Evolutionary conservation across 108 stramenopile genomes (phyloP).

Genomic region (Mediolabrus comicus): DNA sequence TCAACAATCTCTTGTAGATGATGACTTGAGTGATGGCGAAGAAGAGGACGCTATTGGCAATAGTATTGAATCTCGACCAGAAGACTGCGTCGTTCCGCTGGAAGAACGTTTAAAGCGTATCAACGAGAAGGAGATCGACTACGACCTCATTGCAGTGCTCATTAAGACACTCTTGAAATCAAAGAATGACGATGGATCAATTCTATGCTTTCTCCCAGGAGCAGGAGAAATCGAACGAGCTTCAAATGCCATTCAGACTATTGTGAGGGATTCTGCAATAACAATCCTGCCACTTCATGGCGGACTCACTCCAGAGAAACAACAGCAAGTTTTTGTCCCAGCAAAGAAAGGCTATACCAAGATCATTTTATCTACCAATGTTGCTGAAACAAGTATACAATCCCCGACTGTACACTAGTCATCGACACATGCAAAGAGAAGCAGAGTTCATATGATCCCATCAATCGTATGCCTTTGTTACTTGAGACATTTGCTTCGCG

Average conservation of each 20-base stretch:
- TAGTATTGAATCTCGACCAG: neutral
- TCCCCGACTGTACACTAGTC: slow-evolving; percentile 87
- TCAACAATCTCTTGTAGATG: slow-evolving; percentile 61
- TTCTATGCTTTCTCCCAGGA: slow-evolving; percentile 93
- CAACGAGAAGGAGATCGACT: slow-evolving; percentile 67
- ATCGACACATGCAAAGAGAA: slow-evolving; percentile 89
- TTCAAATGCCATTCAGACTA: slow-evolving; percentile 41
- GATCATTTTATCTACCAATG: slow-evolving; percentile 94
- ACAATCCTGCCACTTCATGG: slow-evolving; percentile 87
- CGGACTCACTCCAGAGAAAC: slow-evolving; percentile 86
- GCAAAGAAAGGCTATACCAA: slow-evolving; percentile 77
- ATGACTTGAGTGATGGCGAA: slow-evolving; percentile 39
- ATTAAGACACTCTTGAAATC: slow-evolving; percentile 50
- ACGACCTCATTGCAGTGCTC: slow-evolving; percentile 64
- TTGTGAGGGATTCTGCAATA: slow-evolving; percentile 33
- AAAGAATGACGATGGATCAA: slow-evolving; percentile 69
- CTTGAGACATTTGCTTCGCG: slow-evolving; percentile 79
- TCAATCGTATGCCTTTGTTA: slow-evolving; percentile 86
- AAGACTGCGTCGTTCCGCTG: slow-evolving; percentile 31
- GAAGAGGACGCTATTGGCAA: slow-evolving; percentile 41
- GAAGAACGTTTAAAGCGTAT: slow-evolving; percentile 75
- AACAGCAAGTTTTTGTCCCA: slow-evolving; percentile 81
- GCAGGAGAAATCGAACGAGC: slow-evolving; percentile 88
- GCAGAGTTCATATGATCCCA: slow-evolving; percentile 81
- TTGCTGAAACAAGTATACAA: slow-evolving; percentile 82